Evolutionary conservation across 2,329 filamentous ascomycete genomes (phyloP).

Genomic region (Pyrenochaeta sp.): DNA sequence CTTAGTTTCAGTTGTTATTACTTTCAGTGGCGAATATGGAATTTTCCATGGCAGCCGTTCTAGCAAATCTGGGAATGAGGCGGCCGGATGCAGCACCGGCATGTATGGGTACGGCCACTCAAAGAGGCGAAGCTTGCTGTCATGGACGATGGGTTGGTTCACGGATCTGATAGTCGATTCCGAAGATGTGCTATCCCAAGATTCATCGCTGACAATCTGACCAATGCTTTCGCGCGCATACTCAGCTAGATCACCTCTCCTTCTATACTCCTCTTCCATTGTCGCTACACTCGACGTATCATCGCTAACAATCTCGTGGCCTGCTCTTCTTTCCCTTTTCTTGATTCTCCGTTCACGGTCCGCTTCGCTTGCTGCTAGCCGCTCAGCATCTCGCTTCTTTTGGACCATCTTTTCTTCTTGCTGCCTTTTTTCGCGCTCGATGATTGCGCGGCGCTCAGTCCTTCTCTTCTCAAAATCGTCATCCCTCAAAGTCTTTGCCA

Average conservation of each 20-base stretch:
- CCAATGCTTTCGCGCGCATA: slow-evolving; percentile 9
- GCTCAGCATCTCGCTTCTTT: slow-evolving; percentile 11
- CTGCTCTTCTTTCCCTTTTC: slow-evolving; percentile 14
- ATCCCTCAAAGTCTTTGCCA: slow-evolving; percentile 33
- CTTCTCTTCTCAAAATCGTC: slow-evolving; percentile 20
- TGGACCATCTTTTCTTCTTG: slow-evolving; percentile 18
- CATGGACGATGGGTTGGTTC: slow-evolving; percentile 11
- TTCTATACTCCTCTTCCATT: slow-evolving; percentile 1
- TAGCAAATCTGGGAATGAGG: not conserved
- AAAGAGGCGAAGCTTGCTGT: slow-evolving; percentile 32
- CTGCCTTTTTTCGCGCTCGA: slow-evolving; percentile 17
- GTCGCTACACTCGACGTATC: slow-evolving; percentile 7
- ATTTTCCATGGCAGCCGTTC: slow-evolving; percentile 20
- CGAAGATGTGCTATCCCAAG: slow-evolving; percentile 29
- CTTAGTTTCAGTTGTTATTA: slow-evolving; percentile 29
- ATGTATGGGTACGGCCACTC: slow-evolving; percentile 35
- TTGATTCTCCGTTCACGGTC: slow-evolving; percentile 17
- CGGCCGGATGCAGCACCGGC: slow-evolving; percentile 13
- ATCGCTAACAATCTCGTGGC: slow-evolving; percentile 28
- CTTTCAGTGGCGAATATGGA: slow-evolving; percentile 32
- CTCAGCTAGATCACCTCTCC: slow-evolving; percentile 7
- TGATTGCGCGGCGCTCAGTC: slow-evolving; percentile 15
- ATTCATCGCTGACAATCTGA: slow-evolving; percentile 27
- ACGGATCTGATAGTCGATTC: slow-evolving; percentile 9
- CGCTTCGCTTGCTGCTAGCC: slow-evolving; percentile 6